Base-by-base conservation (phyloP, 768 basidiomycete genomes). In the Ephemerocybe angulata region DNA sequence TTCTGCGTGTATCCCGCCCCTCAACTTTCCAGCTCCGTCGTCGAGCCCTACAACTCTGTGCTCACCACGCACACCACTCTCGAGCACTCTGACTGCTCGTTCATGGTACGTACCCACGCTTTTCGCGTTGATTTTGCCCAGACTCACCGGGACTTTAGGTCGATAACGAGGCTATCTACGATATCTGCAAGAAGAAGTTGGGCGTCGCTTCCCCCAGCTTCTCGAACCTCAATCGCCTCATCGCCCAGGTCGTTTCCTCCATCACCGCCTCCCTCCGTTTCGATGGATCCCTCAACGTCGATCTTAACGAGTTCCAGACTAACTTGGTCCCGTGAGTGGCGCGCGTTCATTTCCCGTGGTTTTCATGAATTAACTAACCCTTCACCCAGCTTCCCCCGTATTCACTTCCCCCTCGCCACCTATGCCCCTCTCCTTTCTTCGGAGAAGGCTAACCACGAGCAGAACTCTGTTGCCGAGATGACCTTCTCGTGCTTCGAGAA, bases 51-150 rank as follows among this genome's bases (percentile, higher is more conserved):
- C 80, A 98, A 98, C 82, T 87, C 89, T 10, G 90, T 96, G 48
- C 76, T 98, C 65, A 98, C 96, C 43, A 98, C 96, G 35, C 96
- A 98, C 78, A 97, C 95, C 53, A 98, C 96, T 27, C 87, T 98
- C 43, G 96, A 98, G 75, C 94, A 98, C 75, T 96, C 94, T 17
- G 96, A 98, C 74, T 98, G 96, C 74, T 98, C 96, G 25, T 98
- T 98, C 83, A 97, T 98, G 96, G 96, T 85, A 58, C 30, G 76
- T 54, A 50, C 11, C 48, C 41, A 55, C 48, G 13, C 22, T 49
- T 33, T 53, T 42, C n/a, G 37, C 17, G 12, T 29, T 46, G 10
- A 50, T 50, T 29, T 50, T 38, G 25, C 43, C 21, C 31, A 38
- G 13, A 41, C 48, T 62, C 44, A 58, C 53, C 50, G 27, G 13